A percentile compares a stretch with the other conserved stretches of the same genome.
These are phyloP conservation scores for Zygosaccharomyces lentus DNA, from an alignment of 805 yeast genomes.

Conservation along the genomic window DNA sequence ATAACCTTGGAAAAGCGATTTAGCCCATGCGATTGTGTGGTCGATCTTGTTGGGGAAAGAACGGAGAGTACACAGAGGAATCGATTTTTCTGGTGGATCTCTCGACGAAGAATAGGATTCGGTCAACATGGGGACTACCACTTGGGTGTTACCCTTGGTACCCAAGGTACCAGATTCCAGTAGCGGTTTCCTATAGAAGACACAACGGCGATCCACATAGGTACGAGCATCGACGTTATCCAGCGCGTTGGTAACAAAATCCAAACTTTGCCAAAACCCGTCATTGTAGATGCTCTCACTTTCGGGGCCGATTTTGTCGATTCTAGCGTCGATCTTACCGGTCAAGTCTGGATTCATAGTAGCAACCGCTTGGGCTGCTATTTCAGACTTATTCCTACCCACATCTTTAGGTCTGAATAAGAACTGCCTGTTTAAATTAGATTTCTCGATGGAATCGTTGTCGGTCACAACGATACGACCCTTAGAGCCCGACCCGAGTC, in stretches of 20 bases:
- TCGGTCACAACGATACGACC: slow-evolving; percentile 87
- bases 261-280: slow-evolving; percentile 76
- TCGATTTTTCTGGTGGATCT: slow-evolving; percentile 98
- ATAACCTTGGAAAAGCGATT: slow-evolving; percentile 86
- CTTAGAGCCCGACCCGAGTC: slow-evolving; percentile 85
- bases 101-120: slow-evolving; percentile 95
- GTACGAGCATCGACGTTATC: slow-evolving; percentile 98
- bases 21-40: slow-evolving; percentile 99
- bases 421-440: slow-evolving; percentile 94
- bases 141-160: slow-evolving; percentile 97
- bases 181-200: slow-evolving; percentile 83
- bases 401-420: slow-evolving; percentile 93
- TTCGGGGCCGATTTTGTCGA: slow-evolving; percentile 91
- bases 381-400: slow-evolving; percentile 84
- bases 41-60: slow-evolving; percentile 98
- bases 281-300: slow-evolving; percentile 85
- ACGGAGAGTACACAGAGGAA: slow-evolving; percentile 94
- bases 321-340: slow-evolving; percentile 70
- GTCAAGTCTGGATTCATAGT: slow-evolving; percentile 79
- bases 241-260: slow-evolving; percentile 91
- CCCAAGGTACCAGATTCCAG: slow-evolving; percentile 97
- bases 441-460: slow-evolving; percentile 91
- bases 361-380: slow-evolving; percentile 79
- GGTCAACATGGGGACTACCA: slow-evolving; percentile 86
- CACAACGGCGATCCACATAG: slow-evolving; percentile 95